Percentiles rank a stretch among this genome's conserved stretches.
Evolutionary conservation across 2,329 filamentous ascomycete genomes (phyloP).

Genomic region (Metarhizium brunneum): DNA sequence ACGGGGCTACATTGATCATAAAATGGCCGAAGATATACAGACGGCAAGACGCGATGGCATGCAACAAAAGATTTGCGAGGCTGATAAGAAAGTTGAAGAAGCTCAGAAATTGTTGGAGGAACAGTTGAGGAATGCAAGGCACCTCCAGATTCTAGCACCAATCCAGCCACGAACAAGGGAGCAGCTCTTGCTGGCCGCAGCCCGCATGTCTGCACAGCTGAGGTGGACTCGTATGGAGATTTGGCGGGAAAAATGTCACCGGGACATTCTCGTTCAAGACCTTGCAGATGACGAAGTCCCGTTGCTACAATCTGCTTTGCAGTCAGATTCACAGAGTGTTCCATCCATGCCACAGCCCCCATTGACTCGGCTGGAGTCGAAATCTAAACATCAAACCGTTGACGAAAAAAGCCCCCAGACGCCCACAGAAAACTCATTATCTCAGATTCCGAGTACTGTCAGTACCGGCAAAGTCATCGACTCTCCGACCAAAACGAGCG

Average conservation of each 20-base stretch:
- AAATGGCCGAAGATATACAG: conserved; percentile 81
- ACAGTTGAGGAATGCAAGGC: conserved; percentile 79
- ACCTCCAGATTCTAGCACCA: conserved; percentile 79
- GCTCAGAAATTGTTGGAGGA: conserved; percentile 72
- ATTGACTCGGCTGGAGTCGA: conserved; percentile 17
- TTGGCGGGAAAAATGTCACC: conserved; percentile 84
- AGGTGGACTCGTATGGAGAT: conserved; percentile 94
- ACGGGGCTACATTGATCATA: conserved; percentile 64
- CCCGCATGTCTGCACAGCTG: conserved; percentile 74
- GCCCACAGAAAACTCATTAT: conserved; percentile 15
- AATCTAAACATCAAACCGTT: conserved; percentile 14
- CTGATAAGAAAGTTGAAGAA: conserved; percentile 65
- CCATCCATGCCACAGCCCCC: conserved; percentile 15
- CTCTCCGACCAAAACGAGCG: conserved; percentile 17
- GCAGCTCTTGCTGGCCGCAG: conserved; percentile 74
- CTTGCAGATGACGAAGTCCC: conserved; percentile 60
- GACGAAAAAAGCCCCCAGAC: conserved; percentile 18
- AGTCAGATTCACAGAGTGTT: conserved; percentile 9
- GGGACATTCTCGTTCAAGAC: conserved; percentile 78
- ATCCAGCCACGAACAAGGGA: conserved; percentile 88
- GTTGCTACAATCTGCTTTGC: not conserved
- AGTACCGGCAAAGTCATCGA: conserved; percentile 13
- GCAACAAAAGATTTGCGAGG: conserved; percentile 71
- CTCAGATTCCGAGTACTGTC: conserved; percentile 11
- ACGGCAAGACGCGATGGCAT: conserved; percentile 75